These are phyloP conservation scores for Hypoxylon sp. DNA, from an alignment of 2,329 filamentous ascomycete genomes.

Conservation along the genomic window DNA sequence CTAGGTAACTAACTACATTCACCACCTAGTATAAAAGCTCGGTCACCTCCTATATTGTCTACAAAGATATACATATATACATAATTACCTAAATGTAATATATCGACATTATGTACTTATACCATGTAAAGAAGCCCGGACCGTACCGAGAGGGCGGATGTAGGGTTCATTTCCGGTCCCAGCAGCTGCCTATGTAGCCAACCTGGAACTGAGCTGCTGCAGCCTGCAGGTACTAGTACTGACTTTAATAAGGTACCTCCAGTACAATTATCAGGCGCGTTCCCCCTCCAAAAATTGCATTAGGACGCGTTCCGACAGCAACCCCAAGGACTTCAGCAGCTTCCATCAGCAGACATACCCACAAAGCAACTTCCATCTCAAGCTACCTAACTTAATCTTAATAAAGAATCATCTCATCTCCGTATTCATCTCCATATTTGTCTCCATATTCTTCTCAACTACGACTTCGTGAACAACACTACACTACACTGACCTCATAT, in stretches of 20 bases:
- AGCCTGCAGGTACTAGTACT: slow-evolving; percentile 23
- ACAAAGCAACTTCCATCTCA: background rate
- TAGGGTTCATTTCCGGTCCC: slow-evolving; percentile 8
- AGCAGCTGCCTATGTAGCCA: slow-evolving; percentile 3
- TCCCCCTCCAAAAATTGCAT: slow-evolving; percentile 32
- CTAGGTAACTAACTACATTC: no score
- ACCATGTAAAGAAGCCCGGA: background rate
- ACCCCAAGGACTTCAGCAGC: slow-evolving; percentile 8
- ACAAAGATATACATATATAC: background rate
- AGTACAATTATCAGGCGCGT: slow-evolving; percentile 32
- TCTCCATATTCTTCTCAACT: slow-evolving; percentile 7
- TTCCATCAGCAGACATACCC: slow-evolving; percentile 19
- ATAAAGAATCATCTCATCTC: background rate
- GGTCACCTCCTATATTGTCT: background rate
- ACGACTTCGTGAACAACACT: slow-evolving; percentile 5
- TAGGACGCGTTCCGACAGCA: slow-evolving; percentile 29
- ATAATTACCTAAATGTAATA: background rate
- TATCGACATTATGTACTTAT: background rate
- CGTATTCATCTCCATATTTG: background rate
- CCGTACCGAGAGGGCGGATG: slow-evolving; percentile 18
- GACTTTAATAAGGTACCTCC: background rate
- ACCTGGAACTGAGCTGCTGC: slow-evolving; percentile 31
- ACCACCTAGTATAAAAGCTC: background rate
- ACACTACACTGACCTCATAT: slow-evolving; percentile 4
- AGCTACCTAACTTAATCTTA: slow-evolving; percentile 4